Conservation (phyloP, 257 asterid genomes). For the Solanum chmielewskii region DNA sequence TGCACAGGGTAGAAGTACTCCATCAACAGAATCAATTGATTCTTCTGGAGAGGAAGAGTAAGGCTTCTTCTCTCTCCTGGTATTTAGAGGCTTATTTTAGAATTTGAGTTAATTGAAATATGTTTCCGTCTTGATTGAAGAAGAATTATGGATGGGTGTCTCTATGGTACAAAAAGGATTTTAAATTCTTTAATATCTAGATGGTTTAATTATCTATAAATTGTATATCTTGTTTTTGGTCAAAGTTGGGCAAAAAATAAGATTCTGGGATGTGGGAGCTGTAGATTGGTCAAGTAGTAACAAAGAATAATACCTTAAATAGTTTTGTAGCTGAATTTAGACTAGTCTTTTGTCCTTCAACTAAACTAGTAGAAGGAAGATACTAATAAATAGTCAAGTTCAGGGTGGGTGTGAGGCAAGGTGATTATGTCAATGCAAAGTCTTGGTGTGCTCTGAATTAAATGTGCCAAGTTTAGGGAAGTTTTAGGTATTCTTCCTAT, state of each 20-base stretch:
- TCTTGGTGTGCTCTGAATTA: background rate
- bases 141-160: background rate
- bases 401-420: background rate
- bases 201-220: background rate
- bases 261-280: background rate
- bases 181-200: background rate
- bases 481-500: background rate
- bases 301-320: background rate
- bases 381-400: background rate
- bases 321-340: background rate
- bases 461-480: background rate
- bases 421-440: background rate
- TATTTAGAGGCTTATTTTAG: background rate
- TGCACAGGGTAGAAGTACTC: conserved; percentile 61
- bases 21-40: conserved; percentile 69
- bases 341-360: background rate
- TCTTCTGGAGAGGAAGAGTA: conserved; percentile 99
- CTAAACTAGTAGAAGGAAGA: background rate
- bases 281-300: background rate
- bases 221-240: background rate
- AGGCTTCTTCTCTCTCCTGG: conserved; percentile 9
- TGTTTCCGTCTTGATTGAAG: background rate
- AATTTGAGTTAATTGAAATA: background rate
- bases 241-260: background rate
- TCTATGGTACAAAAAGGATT: background rate